phyloP scores from a whole-genome alignment of 768 basidiomycete genomes.

The Hygrocybe coccinea region DNA sequence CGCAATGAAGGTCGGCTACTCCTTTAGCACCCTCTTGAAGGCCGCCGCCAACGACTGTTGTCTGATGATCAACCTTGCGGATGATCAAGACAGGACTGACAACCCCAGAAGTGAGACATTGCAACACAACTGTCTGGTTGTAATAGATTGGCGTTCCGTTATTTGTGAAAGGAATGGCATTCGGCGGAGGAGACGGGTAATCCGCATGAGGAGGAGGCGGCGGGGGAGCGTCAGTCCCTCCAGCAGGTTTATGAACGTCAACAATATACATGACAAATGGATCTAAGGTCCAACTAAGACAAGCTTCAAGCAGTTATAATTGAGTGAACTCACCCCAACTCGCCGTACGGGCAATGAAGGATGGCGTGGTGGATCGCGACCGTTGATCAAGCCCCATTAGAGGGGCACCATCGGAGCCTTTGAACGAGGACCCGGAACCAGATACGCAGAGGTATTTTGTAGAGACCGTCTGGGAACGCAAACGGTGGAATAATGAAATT shows the following conservation, averaged over 20 bases:
- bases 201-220: slow-evolving; percentile 82
- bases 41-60: slow-evolving; percentile 87
- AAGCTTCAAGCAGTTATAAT: slow-evolving; percentile 5
- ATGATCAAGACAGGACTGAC: slow-evolving; percentile 92
- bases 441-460: slow-evolving; percentile 95
- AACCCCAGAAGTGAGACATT: slow-evolving; percentile 90
- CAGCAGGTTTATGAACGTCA: slow-evolving; percentile 80
- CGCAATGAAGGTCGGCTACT: slow-evolving; percentile 76
- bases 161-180: slow-evolving; percentile 80
- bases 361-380: slow-evolving; percentile 67
- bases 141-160: slow-evolving; percentile 92
- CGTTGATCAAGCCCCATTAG: slow-evolving; percentile 76
- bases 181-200: slow-evolving; percentile 88
- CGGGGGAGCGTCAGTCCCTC: slow-evolving; percentile 70
- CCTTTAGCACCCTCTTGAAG: slow-evolving; percentile 82
- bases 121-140: slow-evolving; percentile 92
- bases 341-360: slow-evolving; percentile 84
- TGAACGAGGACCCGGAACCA: slow-evolving; percentile 88
- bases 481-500: slow-evolving; percentile 91
- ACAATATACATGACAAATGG: slow-evolving; percentile 98
- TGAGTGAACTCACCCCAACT: slow-evolving; percentile 68
- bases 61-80: slow-evolving; percentile 88
- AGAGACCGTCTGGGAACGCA: slow-evolving; percentile 91
- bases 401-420: slow-evolving; percentile 87
- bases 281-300: slow-evolving; percentile 40